phyloP scores from a whole-genome alignment of 257 asterid genomes.

The Leptodermis oblonga region DNA sequence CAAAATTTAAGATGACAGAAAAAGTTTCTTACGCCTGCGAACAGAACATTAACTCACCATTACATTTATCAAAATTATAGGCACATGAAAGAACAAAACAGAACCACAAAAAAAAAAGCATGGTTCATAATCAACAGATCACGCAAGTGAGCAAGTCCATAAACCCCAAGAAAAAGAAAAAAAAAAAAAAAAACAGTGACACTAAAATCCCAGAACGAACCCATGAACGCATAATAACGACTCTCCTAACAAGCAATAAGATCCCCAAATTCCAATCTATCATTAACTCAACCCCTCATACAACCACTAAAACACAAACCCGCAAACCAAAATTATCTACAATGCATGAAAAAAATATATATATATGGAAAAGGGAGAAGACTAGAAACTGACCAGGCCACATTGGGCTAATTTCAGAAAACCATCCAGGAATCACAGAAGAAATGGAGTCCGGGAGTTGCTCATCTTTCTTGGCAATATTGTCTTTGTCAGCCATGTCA shows the following conservation, averaged over 20 bases:
- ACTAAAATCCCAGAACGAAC: background rate
- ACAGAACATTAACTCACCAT: no score
- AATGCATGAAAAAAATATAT: no score
- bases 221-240: background rate
- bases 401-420: slow-evolving; percentile 91
- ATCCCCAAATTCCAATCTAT: background rate
- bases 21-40: no score
- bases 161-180: background rate
- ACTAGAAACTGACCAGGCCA: slow-evolving; percentile 84
- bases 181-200: no score
- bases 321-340: background rate
- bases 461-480: slow-evolving; percentile 32
- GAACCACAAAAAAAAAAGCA: no score
- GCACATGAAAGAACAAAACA: no score
- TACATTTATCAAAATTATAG: no score
- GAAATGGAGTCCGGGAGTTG: slow-evolving; percentile 41
- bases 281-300: background rate
- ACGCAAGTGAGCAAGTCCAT: no score
- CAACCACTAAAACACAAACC: background rate
- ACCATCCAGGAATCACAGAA: slow-evolving; percentile 88
- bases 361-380: no score
- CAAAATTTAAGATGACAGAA: no score
- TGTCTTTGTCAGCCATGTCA: slow-evolving; percentile 36
- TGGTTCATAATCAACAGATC: background rate
- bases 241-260: background rate